Base-by-base conservation (phyloP, 2,329 filamentous ascomycete genomes). In the Fusarium protoensiforme region DNA sequence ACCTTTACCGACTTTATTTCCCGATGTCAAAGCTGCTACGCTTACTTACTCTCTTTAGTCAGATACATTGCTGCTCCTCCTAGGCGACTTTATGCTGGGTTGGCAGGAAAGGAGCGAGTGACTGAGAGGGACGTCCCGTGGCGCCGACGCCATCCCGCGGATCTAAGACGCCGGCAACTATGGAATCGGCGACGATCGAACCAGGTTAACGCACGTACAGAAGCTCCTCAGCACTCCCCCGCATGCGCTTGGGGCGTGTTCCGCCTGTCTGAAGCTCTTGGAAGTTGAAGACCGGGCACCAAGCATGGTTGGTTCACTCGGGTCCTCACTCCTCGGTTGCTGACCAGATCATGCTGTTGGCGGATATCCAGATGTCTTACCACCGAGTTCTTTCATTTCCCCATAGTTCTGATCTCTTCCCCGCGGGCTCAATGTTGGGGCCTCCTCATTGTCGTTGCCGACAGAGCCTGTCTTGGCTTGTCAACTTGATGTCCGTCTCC, bases 71-170 rank as follows among this genome's bases (percentile, higher is more conserved):
- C 33, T 57, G 24, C 46, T 29, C 9, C 33, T 13, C 43, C 29
- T 4, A 18, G 41, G 13, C 18, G n/a, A 11, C 39, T 6, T n/a
- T 62, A 16, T 16, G n/a, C 16, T 5, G 35, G 27, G n/a, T 33
- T 54, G 59, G 18, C 9, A 43, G 20, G 7, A 57, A 18, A 57
- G n/a, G 22, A 27, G 63, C 2, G 27, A 57, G 35, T 36, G 60
- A 39, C 18, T 33, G 61, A 46, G 18, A 36, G 64, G 48, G 36
- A 54, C 31, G 64, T 56, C 39, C 60, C 35, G 60, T 22, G 33
- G 22, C 33, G 35, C 54, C 54, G 24, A 59, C 60, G 22, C 57
- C 39, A 63, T 65, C 31, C 57, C 67, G 58, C 38, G 48, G 43
- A 65, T 58, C 61, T 35, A 64, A 36, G 51, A 59, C 39, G 39